Conservation (phyloP, 129 eudicot species). For the Arctium minus region DNA sequence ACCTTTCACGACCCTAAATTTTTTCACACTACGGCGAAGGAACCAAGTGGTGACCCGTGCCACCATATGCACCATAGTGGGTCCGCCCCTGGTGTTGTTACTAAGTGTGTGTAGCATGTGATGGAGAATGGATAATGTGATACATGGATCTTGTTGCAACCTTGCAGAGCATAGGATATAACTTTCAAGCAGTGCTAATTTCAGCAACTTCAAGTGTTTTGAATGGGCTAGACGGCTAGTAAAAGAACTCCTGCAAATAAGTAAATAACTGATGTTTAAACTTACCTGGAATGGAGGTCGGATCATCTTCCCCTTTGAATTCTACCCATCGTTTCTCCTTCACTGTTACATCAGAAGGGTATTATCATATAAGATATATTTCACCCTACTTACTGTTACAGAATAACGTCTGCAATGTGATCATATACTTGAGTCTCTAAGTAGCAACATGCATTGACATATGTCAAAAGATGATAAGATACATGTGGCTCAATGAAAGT, state of each 20-base stretch:
- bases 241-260: not conserved
- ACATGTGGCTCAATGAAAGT: not conserved
- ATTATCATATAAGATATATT: not conserved
- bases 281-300: constrained; percentile 88
- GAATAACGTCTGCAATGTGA: constrained; percentile 6
- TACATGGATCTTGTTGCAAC: too few relatives aligned
- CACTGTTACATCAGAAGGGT: constrained; percentile 50
- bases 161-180: not conserved
- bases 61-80: too few relatives aligned
- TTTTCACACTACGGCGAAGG: too few relatives aligned
- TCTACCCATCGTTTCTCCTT: constrained; percentile 92
- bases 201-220: not conserved
- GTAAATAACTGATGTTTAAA: not conserved
- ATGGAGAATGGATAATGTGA: too few relatives aligned
- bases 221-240: not conserved
- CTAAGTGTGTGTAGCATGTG: too few relatives aligned
- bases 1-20: too few relatives aligned
- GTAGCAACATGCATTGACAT: not conserved
- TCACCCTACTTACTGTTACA: not conserved
- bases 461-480: not conserved
- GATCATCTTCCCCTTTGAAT: constrained; percentile 87
- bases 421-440: not conserved
- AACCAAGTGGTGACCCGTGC: too few relatives aligned
- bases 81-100: too few relatives aligned
- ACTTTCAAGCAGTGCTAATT: not conserved